Base-by-base conservation (phyloP, 2,329 filamentous ascomycete genomes). In the Botrytis elliptica region DNA sequence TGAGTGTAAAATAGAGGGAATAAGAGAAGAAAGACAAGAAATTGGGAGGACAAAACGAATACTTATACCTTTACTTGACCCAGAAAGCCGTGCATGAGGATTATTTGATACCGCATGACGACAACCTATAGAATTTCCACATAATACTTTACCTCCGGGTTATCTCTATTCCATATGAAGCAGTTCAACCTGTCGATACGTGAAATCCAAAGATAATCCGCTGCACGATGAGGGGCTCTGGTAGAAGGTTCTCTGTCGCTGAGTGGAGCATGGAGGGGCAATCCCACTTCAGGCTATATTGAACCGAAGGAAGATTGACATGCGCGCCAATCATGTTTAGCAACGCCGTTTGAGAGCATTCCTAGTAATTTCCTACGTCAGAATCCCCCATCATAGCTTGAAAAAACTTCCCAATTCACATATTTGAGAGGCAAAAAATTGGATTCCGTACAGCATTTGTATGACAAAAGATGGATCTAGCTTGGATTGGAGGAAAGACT, bases 271-370 rank as follows among this genome's bases (percentile, higher is more conserved):
- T 66, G 68, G 72, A 70, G 73, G 42, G 60, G 71, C 63, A 73
- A 72, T 75, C 29, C 57, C 60, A 74, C 44, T 76, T 77, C 70
- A 76, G 75, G 70, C 71, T 75, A 55, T 73, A 75, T 74, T 38
- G 25, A 55, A 46, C 40, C 40, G 60, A 63, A 46, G 68, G 40
- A 25, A 66, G 7, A 29, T 42, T 25, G 44, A 52, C 73, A 77
- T 77, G 77, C 77, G 76, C 77, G 46, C 77, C 69, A 77, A 78
- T 76, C 73, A 77, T 40, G 67, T 67, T 16, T 16, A 40, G 1
- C 14, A 38, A 10, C 12, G 12, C 4, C 42, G 25, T 36, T 38
- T 67, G 65, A 52, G 40, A 29, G 7, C 6, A 38, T 62, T 25
- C 52, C 49, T 55, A 16, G 49, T 55, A n/a, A 55, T 55, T 52